Percentiles rank a stretch among this genome's conserved stretches.
These are phyloP conservation scores for Botrytis medusae DNA, from an alignment of 2,329 filamentous ascomycete genomes.

Conservation along the genomic window DNA sequence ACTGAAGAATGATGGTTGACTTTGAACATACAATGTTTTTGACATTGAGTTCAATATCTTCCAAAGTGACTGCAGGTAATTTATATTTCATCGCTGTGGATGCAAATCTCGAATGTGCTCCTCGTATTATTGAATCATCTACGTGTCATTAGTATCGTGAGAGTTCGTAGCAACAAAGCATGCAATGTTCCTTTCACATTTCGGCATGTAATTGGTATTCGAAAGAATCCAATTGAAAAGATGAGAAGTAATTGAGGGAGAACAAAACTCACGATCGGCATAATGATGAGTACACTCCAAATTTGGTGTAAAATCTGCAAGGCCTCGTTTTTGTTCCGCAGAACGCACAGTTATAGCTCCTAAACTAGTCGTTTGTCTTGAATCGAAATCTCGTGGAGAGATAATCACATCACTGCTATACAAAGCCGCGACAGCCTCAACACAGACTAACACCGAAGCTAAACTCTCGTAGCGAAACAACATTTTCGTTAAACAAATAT, in stretches of 20 bases:
- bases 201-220: too few species aligned
- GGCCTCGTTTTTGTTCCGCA: slow-evolving; percentile 1
- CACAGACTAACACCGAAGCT: background rate
- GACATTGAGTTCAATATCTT: slow-evolving; percentile 27
- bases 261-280: slow-evolving; percentile 25
- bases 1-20: slow-evolving; percentile 20
- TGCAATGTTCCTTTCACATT: background rate
- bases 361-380: background rate
- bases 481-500: background rate
- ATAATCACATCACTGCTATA: background rate
- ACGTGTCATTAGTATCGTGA: background rate
- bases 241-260: background rate
- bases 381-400: background rate
- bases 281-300: slow-evolving; percentile 26
- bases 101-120: slow-evolving; percentile 23
- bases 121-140: slow-evolving; percentile 23
- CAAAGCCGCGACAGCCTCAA: background rate
- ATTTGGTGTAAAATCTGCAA: slow-evolving; percentile 21
- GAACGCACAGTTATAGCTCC: slow-evolving; percentile 20
- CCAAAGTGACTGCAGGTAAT: slow-evolving; percentile 26
- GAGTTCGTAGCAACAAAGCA: rapidly evolving
- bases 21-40: slow-evolving; percentile 23
- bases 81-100: slow-evolving; percentile 29
- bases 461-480: background rate
- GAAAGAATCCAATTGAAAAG: background rate